Evolutionary conservation across 129 eudicot species (phyloP).

Genomic region (Arctium lappa): DNA sequence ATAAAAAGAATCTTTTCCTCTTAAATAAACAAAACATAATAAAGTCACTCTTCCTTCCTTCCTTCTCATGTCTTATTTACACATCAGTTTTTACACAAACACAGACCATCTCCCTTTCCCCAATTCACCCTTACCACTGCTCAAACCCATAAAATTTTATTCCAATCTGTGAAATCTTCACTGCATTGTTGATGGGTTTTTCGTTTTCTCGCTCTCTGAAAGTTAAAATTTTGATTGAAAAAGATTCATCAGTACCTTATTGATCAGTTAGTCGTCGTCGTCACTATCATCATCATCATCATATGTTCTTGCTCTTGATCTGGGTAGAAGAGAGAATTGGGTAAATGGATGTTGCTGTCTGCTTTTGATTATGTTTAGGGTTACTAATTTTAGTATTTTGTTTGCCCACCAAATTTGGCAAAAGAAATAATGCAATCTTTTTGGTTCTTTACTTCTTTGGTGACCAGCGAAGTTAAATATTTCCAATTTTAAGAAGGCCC

Average conservation of each 20-base stretch:
- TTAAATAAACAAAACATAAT: neutral
- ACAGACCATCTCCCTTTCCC: constrained; percentile 18
- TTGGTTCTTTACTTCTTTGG: constrained; percentile 5
- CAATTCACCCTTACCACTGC: constrained; percentile 29
- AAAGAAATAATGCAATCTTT: constrained; percentile 32
- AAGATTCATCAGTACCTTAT: constrained; percentile 13
- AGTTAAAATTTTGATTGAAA: neutral
- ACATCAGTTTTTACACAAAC: constrained; percentile 33
- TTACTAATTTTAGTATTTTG: constrained; percentile 20
- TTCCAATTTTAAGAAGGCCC: constrained; percentile 30
- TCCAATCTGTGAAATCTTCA: constrained; percentile 10
- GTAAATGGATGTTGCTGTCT: constrained; percentile 27
- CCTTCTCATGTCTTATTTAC: constrained; percentile 13
- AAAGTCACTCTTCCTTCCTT: constrained; percentile 20
- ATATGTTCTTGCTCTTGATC: constrained; percentile 31
- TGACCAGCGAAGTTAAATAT: constrained; percentile 10
- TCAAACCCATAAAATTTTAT: constrained; percentile 7
- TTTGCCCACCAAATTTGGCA: constrained; percentile 43
- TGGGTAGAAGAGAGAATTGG: constrained; percentile 31
- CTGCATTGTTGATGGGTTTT: constrained; percentile 23
- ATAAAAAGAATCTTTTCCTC: too few species aligned
- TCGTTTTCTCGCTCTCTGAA: constrained; percentile 4
- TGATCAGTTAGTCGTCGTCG: neutral
- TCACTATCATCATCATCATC: constrained; percentile 1
- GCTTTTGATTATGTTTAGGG: constrained; percentile 29